A percentile compares a stretch with the other conserved stretches of the same genome.
Conservation (phyloP, 805 yeast species). For the Pichia ethanolica region DNA sequence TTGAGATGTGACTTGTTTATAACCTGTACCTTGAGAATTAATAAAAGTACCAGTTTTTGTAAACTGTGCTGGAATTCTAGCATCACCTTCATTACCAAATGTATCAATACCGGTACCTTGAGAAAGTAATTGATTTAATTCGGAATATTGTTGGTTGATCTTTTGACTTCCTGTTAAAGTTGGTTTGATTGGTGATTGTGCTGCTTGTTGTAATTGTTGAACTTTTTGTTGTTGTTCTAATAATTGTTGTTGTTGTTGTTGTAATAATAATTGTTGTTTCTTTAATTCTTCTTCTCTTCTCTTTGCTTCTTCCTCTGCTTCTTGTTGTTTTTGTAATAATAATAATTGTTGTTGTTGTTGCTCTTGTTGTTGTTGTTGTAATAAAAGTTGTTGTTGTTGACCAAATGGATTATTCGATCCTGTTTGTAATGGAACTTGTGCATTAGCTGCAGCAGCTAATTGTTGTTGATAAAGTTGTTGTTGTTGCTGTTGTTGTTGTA, state of each 20-base stretch:
- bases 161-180: conserved; percentile 47
- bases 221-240: conserved; percentile 8
- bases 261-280: conserved; percentile 7
- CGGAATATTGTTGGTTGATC: conserved; percentile 54
- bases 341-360: conserved; percentile 1
- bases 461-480: conserved; percentile 19
- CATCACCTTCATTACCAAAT: conserved; percentile 79
- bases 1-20: conserved; percentile 41
- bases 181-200: conserved; percentile 31
- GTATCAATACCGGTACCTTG: conserved; percentile 91
- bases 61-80: conserved; percentile 88
- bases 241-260: conserved; percentile 8
- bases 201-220: conserved; percentile 22
- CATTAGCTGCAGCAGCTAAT: conserved; percentile 19
- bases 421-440: conserved; percentile 32
- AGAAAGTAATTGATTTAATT: conserved; percentile 70
- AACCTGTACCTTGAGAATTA: conserved; percentile 85
- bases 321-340: neutral
- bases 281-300: conserved; percentile 41
- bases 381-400: conserved; percentile 8
- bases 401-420: conserved; percentile 34
- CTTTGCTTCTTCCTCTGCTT: conserved; percentile 35
- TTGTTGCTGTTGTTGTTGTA: conserved; percentile 13
- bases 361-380: conserved; percentile 5
- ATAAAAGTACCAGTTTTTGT: conserved; percentile 75